A percentile compares a stretch with the other conserved stretches of the same genome.
Evolutionary conservation across 1,139 yeast species (phyloP).

Genomic region (Arxiozyma telluris): DNA sequence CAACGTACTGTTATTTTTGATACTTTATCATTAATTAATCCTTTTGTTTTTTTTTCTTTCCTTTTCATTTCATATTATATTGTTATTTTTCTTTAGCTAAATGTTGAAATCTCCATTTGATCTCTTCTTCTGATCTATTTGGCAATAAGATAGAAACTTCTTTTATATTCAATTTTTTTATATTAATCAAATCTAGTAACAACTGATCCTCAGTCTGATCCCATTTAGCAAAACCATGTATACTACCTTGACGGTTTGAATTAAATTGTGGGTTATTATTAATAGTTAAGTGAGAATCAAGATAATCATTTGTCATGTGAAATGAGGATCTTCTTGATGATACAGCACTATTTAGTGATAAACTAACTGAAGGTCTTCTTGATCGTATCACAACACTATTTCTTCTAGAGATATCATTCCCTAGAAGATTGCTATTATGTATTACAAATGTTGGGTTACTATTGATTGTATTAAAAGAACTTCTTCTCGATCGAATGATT

Average conservation of each 20-base stretch:
- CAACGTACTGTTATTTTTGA: neutral
- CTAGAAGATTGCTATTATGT: neutral
- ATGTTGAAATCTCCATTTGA: slow-evolving; percentile 46
- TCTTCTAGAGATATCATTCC: neutral
- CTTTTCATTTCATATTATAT: too few relatives aligned
- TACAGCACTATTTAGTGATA: slow-evolving; percentile 4
- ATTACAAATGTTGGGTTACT: slow-evolving; percentile 5
- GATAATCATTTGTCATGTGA: slow-evolving; percentile 15
- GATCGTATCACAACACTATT: slow-evolving; percentile 15
- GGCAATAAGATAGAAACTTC: slow-evolving; percentile 69
- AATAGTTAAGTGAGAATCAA: neutral
- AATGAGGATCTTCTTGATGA: slow-evolving; percentile 27
- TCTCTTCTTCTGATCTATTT: slow-evolving; percentile 63
- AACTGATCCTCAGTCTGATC: slow-evolving; percentile 63
- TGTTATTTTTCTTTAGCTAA: slow-evolving; percentile 31
- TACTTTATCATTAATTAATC: too few relatives aligned
- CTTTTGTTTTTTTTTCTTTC: too few relatives aligned
- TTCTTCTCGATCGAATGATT: slow-evolving; percentile 29
- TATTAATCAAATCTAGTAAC: slow-evolving; percentile 43
- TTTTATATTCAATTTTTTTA: slow-evolving; percentile 53
- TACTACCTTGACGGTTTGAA: neutral
- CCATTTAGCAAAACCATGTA: slow-evolving; percentile 20
- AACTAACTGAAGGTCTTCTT: slow-evolving; percentile 24
- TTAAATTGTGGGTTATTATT: neutral
- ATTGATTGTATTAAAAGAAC: slow-evolving; percentile 17